phyloP scores from a whole-genome alignment of 768 basidiomycete species.

The Russula vinacea region DNA sequence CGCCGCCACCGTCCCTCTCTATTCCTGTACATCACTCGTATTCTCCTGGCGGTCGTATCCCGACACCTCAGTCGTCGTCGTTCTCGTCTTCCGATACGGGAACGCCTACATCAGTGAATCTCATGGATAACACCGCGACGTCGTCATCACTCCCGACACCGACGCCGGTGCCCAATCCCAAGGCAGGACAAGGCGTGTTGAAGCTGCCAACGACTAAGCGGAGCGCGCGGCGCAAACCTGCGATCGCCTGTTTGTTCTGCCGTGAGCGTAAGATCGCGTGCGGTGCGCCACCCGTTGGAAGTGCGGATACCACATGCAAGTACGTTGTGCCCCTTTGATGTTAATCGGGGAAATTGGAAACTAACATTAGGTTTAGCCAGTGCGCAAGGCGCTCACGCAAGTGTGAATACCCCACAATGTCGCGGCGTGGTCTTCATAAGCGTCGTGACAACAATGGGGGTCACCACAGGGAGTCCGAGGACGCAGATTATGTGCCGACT shows the following conservation, averaged over 20 bases:
- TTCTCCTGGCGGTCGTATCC: constrained; percentile 11
- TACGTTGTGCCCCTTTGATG: constrained; percentile 17
- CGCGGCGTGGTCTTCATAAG: constrained; percentile 30
- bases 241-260: constrained; percentile 43
- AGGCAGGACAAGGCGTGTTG: constrained; percentile 26
- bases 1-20: constrained; percentile 17
- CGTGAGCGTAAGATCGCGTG: constrained; percentile 46
- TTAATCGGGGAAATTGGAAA: constrained; percentile 1
- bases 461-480: constrained; percentile 20
- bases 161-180: constrained; percentile 17
- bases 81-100: constrained; percentile 23
- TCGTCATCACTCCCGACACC: constrained; percentile 6
- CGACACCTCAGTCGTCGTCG: constrained; percentile 13
- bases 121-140: not conserved
- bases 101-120: constrained; percentile 24
- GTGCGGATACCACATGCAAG: constrained; percentile 30
- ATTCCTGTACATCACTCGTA: constrained; percentile 9
- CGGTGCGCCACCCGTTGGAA: constrained; percentile 29
- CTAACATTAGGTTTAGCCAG: constrained; percentile 25
- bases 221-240: constrained; percentile 28
- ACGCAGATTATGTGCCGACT: constrained; percentile 24
- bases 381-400: constrained; percentile 29
- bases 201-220: constrained; percentile 25
- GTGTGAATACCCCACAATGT: constrained; percentile 31
- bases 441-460: constrained; percentile 23